A percentile compares a stretch with the other conserved stretches of the same genome.
Evolutionary conservation across 2,329 filamentous ascomycete genomes (phyloP).

Genomic region (Chaetomiaceae sp.): DNA sequence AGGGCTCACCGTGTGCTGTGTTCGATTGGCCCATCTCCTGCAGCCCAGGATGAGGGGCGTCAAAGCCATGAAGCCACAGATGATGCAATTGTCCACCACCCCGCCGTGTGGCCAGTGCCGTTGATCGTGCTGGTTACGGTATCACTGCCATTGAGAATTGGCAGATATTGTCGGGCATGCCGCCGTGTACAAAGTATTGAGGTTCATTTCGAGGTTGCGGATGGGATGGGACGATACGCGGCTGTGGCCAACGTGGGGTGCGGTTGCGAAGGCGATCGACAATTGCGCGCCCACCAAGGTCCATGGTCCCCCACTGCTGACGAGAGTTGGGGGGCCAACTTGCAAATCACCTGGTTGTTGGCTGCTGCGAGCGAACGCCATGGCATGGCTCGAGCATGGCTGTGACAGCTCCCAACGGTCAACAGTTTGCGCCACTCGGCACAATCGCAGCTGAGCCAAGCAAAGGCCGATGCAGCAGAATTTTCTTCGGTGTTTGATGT

Average conservation of each 20-base stretch:
- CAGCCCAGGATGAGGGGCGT: neutral
- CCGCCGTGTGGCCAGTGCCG: neutral
- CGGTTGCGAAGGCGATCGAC: neutral
- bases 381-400: too few species aligned
- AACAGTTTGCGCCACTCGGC: constrained; percentile 4
- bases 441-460: constrained; percentile 9
- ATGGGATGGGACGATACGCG: neutral
- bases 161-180: too few species aligned
- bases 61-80: neutral
- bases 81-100: neutral
- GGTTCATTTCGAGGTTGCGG: too few species aligned
- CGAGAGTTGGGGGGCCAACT: neutral
- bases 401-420: neutral
- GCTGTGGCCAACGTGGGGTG: neutral
- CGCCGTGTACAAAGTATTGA: too few species aligned
- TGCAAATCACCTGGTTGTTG: constrained; percentile 14
- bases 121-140: too few species aligned
- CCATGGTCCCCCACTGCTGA: neutral
- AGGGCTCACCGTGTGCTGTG: neutral
- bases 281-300: neutral
- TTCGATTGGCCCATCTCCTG: constrained; percentile 6
- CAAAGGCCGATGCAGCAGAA: neutral
- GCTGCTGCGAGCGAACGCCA: constrained; percentile 9
- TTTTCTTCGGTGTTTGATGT: neutral
- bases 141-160: too few species aligned